Evolutionary conservation across 192 early-diverging fungal genomes (phyloP).

Genomic region (Coemansia sp.): DNA sequence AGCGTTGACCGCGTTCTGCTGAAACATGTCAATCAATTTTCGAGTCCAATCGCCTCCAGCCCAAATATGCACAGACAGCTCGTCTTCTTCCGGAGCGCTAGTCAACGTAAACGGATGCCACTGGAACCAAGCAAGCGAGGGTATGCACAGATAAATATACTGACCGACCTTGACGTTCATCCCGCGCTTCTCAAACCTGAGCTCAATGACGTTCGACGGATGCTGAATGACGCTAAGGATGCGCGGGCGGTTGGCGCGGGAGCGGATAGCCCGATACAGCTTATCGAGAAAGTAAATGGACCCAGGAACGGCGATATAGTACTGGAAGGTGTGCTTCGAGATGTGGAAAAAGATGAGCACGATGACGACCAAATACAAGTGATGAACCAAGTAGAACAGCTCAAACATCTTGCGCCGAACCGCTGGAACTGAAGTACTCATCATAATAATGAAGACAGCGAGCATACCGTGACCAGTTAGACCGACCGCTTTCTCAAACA

Average conservation of each 20-base stretch:
- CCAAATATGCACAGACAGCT: slow-evolving; percentile 73
- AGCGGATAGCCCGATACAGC: slow-evolving; percentile 65
- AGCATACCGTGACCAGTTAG: slow-evolving; percentile 66
- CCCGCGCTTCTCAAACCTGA: slow-evolving; percentile 69
- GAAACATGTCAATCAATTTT: slow-evolving; percentile 46
- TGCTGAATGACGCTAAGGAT: slow-evolving; percentile 82
- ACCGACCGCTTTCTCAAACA: slow-evolving; percentile 63
- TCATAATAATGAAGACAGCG: slow-evolving; percentile 9
- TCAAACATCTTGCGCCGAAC: slow-evolving; percentile 58
- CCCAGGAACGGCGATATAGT: slow-evolving; percentile 65
- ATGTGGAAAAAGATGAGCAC: slow-evolving; percentile 71
- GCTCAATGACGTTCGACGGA: slow-evolving; percentile 77
- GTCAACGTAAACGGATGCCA: slow-evolving; percentile 89
- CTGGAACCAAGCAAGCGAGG: slow-evolving; percentile 66
- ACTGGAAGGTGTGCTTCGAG: slow-evolving; percentile 69
- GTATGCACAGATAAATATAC: slow-evolving; percentile 73
- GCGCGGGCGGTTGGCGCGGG: slow-evolving; percentile 59
- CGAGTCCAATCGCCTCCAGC: slow-evolving; percentile 75
- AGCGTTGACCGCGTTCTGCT: slow-evolving; percentile 16
- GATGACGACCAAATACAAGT: slow-evolving; percentile 76
- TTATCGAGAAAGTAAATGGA: slow-evolving; percentile 69
- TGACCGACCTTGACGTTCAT: slow-evolving; percentile 66
- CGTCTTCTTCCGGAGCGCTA: slow-evolving; percentile 75
- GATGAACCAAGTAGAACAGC: slow-evolving; percentile 82
- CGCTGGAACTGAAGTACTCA: slow-evolving; percentile 20